Evolutionary conservation across 345 rosid species (phyloP), one percentile per base, ranked within the genome.

Genomic region (Salix koriyanagi): DNA sequence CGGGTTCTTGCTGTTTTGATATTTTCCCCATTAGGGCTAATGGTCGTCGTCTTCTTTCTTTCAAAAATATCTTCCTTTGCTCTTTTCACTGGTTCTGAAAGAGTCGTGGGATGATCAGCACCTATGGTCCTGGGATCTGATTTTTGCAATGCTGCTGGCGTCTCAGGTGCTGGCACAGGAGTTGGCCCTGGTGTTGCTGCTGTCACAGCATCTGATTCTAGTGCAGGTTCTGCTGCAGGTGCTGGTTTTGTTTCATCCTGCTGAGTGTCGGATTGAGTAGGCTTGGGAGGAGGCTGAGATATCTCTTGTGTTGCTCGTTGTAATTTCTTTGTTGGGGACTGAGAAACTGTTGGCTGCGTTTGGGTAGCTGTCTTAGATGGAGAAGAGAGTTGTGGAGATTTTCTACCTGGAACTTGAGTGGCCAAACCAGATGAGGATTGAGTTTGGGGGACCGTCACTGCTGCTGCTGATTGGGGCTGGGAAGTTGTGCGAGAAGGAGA

Each of bases 11-110:
- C 78, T 23, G 81, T 79, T 65, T 88, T 83, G 74, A 75, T 69
- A 26, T 74, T 83, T 48, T 72, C 77, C 36, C 70, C 84, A 14
- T 73, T 80, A 39, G 77, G 54, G 46, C 78, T 72, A 26, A 54
- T 48, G 75, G 65, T 42, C 4, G 75, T 52, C 19, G 77, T 80
- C 73, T 74, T 77, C 75, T 68, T 68, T 62, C 67, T 82, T 75
- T 69, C 87, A 11, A 62, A 12, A 66, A 21, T 66, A 23, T 81
- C 88, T 69, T 83, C 87, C 75, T 78, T 85, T 48, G 14, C 26
- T 7, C 6, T 71, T 52, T 76, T 76, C 58, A 6, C 73, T 1
- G 78, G 36, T 65, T 79, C 84, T 61, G 75, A 50, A 6, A 14
- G 54, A 15, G 56, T 52, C 15, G 2, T 36, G 1, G 70, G 76